A percentile compares a stretch with the other conserved stretches of the same genome.
Conservation (phyloP, 768 basidiomycete genomes). For the Collybiopsis luxurians region DNA sequence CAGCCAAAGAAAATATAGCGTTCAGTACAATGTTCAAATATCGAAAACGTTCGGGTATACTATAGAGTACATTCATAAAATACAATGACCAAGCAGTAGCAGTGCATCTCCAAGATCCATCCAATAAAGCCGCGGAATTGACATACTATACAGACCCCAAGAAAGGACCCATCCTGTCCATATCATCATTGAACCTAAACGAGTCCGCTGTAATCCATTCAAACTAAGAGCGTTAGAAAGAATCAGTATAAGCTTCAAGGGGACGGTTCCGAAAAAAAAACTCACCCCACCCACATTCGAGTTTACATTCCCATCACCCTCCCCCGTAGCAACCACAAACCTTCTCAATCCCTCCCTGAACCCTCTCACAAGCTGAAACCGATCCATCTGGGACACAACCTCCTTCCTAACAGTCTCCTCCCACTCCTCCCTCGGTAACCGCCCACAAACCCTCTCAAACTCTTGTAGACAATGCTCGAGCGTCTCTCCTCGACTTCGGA, state of each 20-base stretch:
- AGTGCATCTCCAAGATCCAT: too few relatives aligned
- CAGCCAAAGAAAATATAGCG: too few relatives aligned
- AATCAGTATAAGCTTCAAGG: neutral
- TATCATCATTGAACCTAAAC: conserved; percentile 2
- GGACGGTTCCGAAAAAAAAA: neutral
- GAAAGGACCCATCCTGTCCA: neutral
- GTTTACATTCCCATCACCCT: conserved; percentile 14
- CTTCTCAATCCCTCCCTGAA: conserved; percentile 64
- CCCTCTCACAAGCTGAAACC: conserved; percentile 58
- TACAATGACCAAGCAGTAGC: too few relatives aligned
- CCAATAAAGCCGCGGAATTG: too few relatives aligned
- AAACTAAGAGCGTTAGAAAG: neutral
- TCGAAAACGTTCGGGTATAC: too few relatives aligned
- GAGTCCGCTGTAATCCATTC: neutral
- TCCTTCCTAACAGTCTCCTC: conserved; percentile 38
- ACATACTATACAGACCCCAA: too few relatives aligned
- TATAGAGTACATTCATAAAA: too few relatives aligned
- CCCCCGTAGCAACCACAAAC: conserved; percentile 55
- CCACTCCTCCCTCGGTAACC: conserved; percentile 2
- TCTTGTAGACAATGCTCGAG: conserved; percentile 41
- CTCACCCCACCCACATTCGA: neutral
- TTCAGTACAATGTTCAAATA: too few relatives aligned
- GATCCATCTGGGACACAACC: conserved; percentile 46
- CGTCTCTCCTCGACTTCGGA: conserved; percentile 33
- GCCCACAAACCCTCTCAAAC: conserved; percentile 24